phyloP scores from a whole-genome alignment of 371 early-diverging fungal genomes.

The Haplosporangium sp. region DNA sequence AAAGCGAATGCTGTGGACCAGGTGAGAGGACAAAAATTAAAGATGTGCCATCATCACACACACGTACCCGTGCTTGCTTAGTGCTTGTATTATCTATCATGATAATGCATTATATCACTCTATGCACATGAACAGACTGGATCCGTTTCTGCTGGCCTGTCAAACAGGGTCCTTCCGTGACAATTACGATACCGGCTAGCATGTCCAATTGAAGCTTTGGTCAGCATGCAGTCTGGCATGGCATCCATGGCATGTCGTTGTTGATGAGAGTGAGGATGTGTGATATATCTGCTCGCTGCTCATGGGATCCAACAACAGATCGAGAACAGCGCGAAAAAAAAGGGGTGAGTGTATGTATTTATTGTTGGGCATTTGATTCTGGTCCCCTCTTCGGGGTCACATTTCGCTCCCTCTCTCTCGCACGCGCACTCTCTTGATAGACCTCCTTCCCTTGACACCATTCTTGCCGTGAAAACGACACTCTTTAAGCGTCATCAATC shows the following conservation, averaged over 20 bases:
- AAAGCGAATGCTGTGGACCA: not conserved
- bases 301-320: slow-evolving; percentile 19
- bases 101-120: too few species aligned
- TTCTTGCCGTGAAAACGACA: too few species aligned
- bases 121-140: too few species aligned
- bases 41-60: slow-evolving; percentile 2
- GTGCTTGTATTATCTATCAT: too few species aligned
- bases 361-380: too few species aligned
- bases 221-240: too few species aligned
- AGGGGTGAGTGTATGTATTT: slow-evolving; percentile 3
- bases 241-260: not conserved
- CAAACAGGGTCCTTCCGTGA: too few species aligned
- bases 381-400: not conserved
- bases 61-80: not conserved
- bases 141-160: too few species aligned
- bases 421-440: too few species aligned
- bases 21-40: not conserved
- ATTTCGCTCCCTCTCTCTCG: slow-evolving; percentile 3
- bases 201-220: too few species aligned
- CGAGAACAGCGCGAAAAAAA: not conserved
- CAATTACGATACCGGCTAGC: too few species aligned
- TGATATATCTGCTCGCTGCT: slow-evolving; percentile 5
- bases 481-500: not conserved
- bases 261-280: not conserved
- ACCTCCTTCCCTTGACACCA: too few species aligned